Percentiles rank a stretch among this genome's conserved stretches.
Evolutionary conservation across 1,284 basidiomycete genomes (phyloP).

Genomic region (Exobasidium rhododendri): DNA sequence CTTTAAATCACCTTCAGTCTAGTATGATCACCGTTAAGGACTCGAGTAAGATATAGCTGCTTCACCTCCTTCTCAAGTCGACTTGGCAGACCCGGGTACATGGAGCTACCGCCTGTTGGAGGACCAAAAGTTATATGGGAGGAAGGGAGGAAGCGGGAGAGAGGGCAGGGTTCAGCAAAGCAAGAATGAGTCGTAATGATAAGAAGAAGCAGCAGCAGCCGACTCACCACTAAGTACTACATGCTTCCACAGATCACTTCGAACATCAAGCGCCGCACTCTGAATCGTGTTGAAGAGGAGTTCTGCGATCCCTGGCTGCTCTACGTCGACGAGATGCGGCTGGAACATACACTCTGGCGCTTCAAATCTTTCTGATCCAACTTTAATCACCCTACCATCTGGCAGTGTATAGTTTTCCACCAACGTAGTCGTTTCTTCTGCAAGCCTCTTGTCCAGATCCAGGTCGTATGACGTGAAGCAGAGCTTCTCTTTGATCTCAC

Average conservation of each 20-base stretch:
- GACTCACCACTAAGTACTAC: constrained; percentile 94
- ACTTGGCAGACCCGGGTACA: constrained; percentile 97
- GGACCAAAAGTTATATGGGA: too few species aligned
- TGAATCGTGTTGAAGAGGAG: constrained; percentile 97
- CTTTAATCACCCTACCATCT: constrained; percentile 93
- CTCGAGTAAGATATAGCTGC: constrained; percentile 87
- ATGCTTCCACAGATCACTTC: constrained; percentile 92
- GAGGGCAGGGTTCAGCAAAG: too few species aligned
- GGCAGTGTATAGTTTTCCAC: constrained; percentile 96
- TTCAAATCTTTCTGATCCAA: constrained; percentile 97
- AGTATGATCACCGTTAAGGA: constrained; percentile 77
- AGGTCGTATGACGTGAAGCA: constrained; percentile 96
- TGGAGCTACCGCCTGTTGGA: constrained; percentile 82
- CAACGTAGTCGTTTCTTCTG: constrained; percentile 93
- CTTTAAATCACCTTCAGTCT: constrained; percentile 72
- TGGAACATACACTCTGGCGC: constrained; percentile 99
- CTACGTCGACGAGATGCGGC: constrained; percentile 93
- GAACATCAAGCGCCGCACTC: constrained; percentile 81
- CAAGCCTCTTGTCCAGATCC: constrained; percentile 84
- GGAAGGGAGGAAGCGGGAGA: too few species aligned
- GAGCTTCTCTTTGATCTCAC: constrained; percentile 97
- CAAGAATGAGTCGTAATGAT: too few species aligned
- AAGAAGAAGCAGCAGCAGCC: too few species aligned
- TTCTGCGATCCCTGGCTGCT: constrained; percentile 95
- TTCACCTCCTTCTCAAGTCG: constrained; percentile 99